A percentile compares a stretch with the other conserved stretches of the same genome.
Evolutionary conservation across 352 stramenopile genomes (phyloP).

Genomic region (Saprolegnia diclina): DNA sequence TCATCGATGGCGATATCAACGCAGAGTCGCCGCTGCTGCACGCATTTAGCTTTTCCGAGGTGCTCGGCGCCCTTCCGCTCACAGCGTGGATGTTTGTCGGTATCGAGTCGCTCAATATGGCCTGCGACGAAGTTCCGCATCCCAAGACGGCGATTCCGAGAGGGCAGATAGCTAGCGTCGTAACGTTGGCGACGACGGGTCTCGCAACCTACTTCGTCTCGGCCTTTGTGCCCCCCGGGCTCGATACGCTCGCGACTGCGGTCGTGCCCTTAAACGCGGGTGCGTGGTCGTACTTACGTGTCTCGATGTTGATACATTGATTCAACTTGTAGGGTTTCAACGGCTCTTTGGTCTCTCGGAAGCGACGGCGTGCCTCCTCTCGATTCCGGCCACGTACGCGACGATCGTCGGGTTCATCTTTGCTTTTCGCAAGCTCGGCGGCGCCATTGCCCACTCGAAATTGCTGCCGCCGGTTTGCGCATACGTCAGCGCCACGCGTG

Average conservation of each 20-base stretch:
- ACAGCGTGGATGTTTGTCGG: slow-evolving; percentile 19
- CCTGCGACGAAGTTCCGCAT: neutral
- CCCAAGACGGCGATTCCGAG: slow-evolving; percentile 18
- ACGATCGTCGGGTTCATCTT: slow-evolving; percentile 43
- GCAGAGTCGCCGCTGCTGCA: neutral
- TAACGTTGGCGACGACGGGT: slow-evolving; percentile 8
- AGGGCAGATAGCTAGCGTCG: slow-evolving; percentile 8
- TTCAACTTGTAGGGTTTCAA: slow-evolving; percentile 24
- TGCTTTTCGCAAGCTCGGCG: slow-evolving; percentile 46
- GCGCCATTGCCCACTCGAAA: slow-evolving; percentile 39
- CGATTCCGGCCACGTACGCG: slow-evolving; percentile 35
- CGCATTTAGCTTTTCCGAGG: neutral
- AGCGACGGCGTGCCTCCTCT: slow-evolving; percentile 29
- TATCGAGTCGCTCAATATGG: slow-evolving; percentile 17
- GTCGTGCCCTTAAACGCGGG: slow-evolving; percentile 31
- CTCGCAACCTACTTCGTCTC: neutral
- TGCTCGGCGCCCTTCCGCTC: neutral
- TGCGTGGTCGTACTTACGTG: neutral
- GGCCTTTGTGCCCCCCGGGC: slow-evolving; percentile 19
- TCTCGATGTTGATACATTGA: neutral
- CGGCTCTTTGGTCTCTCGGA: slow-evolving; percentile 31
- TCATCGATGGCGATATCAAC: neutral
- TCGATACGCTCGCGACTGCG: slow-evolving; percentile 29
- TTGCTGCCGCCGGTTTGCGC: slow-evolving; percentile 30
- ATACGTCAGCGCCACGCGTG: slow-evolving; percentile 20